Evolutionary conservation across 768 basidiomycete genomes (phyloP), one percentile per base, ranked within the genome.

Genomic region (Pleurotus giganteus): DNA sequence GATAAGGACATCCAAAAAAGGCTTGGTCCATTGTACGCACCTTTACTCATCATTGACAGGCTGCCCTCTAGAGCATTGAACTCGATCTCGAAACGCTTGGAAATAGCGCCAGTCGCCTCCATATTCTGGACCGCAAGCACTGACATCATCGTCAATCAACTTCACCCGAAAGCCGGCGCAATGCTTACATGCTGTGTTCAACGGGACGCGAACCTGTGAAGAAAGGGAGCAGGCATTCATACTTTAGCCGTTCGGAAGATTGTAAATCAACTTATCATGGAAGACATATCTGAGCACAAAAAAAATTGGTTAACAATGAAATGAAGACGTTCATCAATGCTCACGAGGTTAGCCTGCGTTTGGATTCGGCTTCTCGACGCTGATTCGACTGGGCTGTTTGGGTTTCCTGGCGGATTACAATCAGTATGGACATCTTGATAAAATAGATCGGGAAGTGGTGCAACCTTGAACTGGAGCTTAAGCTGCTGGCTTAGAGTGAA

Each of bases 41-140:
- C 83, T 72, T 86, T 85, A 46, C 80, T 80, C 89, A 89, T 89
- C 82, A 86, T 85, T 54, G 80, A 79, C 46, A 89, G 64, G 57
- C 82, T 84, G 2, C 84, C 84, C 56, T 83, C 82, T 17, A 89
- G 72, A 2, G 85, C 89, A 61, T 81, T 82, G 57, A 89, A 88
- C 72, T 91, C 89, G 47, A 91, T 80, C 47, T 81, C 80, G 61
- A 88, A 81, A 24, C 80, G 76, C 56, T 79, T 79, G 5, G 76
- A 72, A 47, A 91, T 79, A 1, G 78, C 74, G 13, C 83, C 77
- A 4, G 77, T 74, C 0, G 85, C 87, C 56, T 85, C 80, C 76
- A 91, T 81, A 61, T 91, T 91, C 71, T 91, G 90, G 4, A 90
- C 84, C 0, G 89, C 87, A 31, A 91, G 73, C 5, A 89, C 66